Conservation (phyloP, 129 eudicot species). For the Flaveria robusta region DNA sequence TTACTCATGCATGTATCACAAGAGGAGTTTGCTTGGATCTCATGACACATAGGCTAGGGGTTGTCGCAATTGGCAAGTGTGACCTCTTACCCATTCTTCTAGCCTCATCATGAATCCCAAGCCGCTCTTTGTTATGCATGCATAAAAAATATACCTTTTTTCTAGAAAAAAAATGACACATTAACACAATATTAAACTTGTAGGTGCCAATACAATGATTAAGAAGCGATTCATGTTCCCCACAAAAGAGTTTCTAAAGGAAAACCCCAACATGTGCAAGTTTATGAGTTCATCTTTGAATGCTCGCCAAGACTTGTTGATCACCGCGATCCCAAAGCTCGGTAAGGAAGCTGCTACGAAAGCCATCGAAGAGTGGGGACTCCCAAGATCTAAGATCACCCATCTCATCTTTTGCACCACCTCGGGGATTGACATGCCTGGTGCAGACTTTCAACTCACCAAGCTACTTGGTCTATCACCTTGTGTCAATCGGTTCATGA, state of each 20-base stretch:
- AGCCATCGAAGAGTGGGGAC: not conserved
- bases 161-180: no score
- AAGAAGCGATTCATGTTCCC: conserved; percentile 3
- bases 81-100: no score
- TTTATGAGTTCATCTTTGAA: not conserved
- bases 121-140: no score
- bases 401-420: conserved; percentile 14
- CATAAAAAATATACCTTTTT: no score
- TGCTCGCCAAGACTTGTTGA: conserved; percentile 1
- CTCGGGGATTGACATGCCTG: conserved; percentile 8
- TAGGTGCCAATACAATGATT: conserved; percentile 2
- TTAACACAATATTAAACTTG: not conserved
- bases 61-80: no score
- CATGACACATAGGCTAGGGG: no score
- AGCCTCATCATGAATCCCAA: no score
- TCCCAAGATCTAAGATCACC: not conserved
- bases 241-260: not conserved
- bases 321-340: not conserved
- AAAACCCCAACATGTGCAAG: conserved; percentile 2
- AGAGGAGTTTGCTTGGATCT: no score
- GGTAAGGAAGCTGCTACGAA: conserved; percentile 1
- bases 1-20: no score
- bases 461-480: conserved; percentile 20
- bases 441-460: conserved; percentile 6
- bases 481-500: not conserved